Evolutionary conservation across 2,329 filamentous ascomycete genomes (phyloP).

Genomic region (Cordyceps tenuipes): DNA sequence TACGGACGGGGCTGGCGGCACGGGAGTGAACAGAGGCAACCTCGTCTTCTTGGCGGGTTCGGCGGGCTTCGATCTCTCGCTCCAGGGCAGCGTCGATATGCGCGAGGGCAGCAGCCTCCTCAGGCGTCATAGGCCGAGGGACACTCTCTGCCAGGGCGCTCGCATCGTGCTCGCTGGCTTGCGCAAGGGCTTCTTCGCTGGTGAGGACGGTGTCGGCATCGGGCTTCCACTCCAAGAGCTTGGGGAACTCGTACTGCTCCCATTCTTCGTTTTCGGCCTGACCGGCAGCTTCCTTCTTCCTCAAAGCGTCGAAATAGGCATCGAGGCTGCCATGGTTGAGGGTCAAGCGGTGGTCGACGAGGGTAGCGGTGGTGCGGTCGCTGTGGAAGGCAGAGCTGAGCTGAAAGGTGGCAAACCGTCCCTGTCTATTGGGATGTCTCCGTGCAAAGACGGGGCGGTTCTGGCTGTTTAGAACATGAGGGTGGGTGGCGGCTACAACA

Average conservation of each 20-base stretch:
- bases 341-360: conserved; percentile 48
- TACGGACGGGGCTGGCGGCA: conserved; percentile 33
- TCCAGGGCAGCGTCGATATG: conserved; percentile 80
- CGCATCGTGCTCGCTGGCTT: conserved; percentile 23
- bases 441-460: conserved; percentile 55
- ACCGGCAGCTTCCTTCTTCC: conserved; percentile 59
- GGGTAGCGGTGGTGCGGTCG: conserved; percentile 41
- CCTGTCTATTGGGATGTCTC: conserved; percentile 46
- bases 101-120: conserved; percentile 56
- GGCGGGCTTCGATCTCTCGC: conserved; percentile 59
- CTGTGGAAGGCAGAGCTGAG: conserved; percentile 72
- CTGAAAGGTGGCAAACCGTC: conserved; percentile 47
- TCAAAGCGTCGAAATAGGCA: conserved; percentile 86
- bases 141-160: conserved; percentile 29
- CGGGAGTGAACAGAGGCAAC: conserved; percentile 34
- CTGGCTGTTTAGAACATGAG: conserved; percentile 66
- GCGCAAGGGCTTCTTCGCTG: conserved; percentile 44
- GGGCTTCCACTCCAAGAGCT: conserved; percentile 83
- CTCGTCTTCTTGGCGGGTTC: conserved; percentile 36
- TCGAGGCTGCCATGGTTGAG: conserved; percentile 61
- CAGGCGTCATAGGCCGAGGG: conserved; percentile 31
- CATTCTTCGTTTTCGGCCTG: conserved; percentile 66
- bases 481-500: conserved; percentile 87
- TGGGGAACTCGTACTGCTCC: conserved; percentile 84
- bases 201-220: conserved; percentile 47